Base-by-base conservation (phyloP, 495 filamentous ascomycete species). In the Trichoderma asperelloides region DNA sequence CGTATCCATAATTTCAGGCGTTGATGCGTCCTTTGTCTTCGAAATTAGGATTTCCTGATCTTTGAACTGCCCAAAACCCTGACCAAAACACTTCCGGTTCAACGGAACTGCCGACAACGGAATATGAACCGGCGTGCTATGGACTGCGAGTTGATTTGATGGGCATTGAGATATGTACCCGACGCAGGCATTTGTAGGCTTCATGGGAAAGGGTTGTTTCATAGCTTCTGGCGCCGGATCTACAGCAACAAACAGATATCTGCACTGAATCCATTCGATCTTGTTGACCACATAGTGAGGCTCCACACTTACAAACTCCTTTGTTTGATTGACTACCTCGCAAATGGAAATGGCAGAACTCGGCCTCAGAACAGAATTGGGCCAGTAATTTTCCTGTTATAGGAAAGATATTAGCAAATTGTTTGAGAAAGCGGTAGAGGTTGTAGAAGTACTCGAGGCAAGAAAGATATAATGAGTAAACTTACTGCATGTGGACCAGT, bases 181-280 rank as follows among this genome's bases (percentile, higher is more conserved):
- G 45, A 25, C 43, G 65, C 68, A 8, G n/a, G 68, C 67, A 39
- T 68, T 62, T 68, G 70, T 69, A 39, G 67, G 45, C 69, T 72
- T 49, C 9, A 63, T 40, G 13, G 33, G 63, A 15, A 60, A 30
- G 8, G 49, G 57, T 27, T 18, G 37, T 13, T 27, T 0, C 0
- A 28, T 4, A 3, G 62, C 15, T 51, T 33, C 37, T 63, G 3
- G 39, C 23, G 0, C 60, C 21, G 27, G 11, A 6, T 37, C 33
- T 12, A 74, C 60, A 68, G 81, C 70, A 65, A 96, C 86, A 70
- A 97, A 93, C 3, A 98, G 80, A 75, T 96, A 98, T 67, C 94
- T 83, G 27, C 91, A 90, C 72, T 96, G 93, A 68, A 96, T 93
- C 94, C 94, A 98, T 69, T 96, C 89, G 16, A 89, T 77, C 41